Base-by-base conservation (phyloP, 2,329 filamentous ascomycete species). In the Acephala macrosclerotiorum region DNA sequence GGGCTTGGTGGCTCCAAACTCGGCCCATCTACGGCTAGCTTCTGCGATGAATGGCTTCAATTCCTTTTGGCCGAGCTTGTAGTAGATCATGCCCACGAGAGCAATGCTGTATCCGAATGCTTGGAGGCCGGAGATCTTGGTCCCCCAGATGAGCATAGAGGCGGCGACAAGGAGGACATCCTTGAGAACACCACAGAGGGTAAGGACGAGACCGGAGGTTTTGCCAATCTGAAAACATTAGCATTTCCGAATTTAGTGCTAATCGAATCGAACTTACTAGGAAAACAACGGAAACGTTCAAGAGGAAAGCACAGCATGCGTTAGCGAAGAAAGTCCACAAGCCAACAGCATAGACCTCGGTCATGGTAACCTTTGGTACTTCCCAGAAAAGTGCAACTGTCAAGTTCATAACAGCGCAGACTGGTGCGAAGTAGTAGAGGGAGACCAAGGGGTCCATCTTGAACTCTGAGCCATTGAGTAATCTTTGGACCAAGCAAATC, bases 401-500 rank as follows among this genome's bases (percentile, higher is more conserved):
- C 72, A 89, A 87, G 82, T 96, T 96, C 88, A 96, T 94, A 77
- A 87, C 81, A 57, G 92, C 92, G 80, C 92, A 96, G 64, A 93
- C 89, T 18, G 92, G 92, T 1, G 93, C 93, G 74, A 94, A 96
- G 84, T 96, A 96, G 86, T 96, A 96, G 14, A 96, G 87, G 35
- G 92, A 96, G 63, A 96, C 92, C 25, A 96, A 83, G 20, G 92
- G 92, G 78, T 96, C 92, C 93, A 96, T 96, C 87, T 95, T 95
- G 87, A 91, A 95, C 80, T 95, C 92, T 59, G 90, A 85, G 49
- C 90, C 92, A 83, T 89, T 94, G 73, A 96, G 87, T 55, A 96
- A 85, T 66, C 90, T 89, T 83, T 95, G 90, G 61, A 96, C 91
- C 89, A 96, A 90, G 82, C 91, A 92, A 66, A 96, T 85, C 75